These are phyloP conservation scores for Trichoderma sp. DNA, from an alignment of 2,329 filamentous ascomycete species.

Conservation along the genomic window DNA sequence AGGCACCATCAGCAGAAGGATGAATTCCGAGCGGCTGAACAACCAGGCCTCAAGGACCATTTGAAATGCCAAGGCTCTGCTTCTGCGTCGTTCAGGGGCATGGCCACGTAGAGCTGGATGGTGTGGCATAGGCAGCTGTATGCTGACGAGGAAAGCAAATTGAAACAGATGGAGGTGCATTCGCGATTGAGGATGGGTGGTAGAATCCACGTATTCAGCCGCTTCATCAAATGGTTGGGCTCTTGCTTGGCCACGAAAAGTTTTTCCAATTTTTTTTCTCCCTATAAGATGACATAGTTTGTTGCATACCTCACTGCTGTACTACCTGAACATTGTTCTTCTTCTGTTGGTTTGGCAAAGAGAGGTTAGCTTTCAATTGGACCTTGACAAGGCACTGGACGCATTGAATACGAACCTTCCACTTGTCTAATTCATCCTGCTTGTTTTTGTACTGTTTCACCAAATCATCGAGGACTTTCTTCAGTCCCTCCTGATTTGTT, in stretches of 20 bases:
- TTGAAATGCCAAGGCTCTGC: neutral
- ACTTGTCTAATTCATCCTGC: conserved; percentile 93
- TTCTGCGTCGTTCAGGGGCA: neutral
- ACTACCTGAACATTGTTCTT: conserved; percentile 89
- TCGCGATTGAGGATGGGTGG: neutral
- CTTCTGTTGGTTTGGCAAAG: conserved; percentile 55
- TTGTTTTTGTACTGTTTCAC: conserved; percentile 95
- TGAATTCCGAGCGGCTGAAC: conserved; percentile 29
- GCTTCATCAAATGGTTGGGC: neutral
- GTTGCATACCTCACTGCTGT: conserved; percentile 57
- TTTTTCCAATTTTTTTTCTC: neutral
- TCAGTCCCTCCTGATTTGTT: conserved; percentile 91
- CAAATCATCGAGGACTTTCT: conserved; percentile 89
- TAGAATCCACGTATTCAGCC: neutral
- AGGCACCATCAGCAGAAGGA: conserved; percentile 45
- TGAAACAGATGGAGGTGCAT: neutral
- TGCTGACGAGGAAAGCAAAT: neutral
- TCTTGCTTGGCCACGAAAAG: neutral
- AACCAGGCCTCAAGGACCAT: neutral
- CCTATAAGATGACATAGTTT: neutral
- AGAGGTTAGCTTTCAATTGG: conserved; percentile 22
- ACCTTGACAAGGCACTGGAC: neutral
- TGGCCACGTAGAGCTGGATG: conserved; percentile 4
- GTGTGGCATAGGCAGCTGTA: neutral
- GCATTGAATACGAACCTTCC: conserved; percentile 70